Percentiles rank a stretch among this genome's conserved stretches.
Evolutionary conservation across 305 asterid genomes (phyloP).

Genomic region (Euphrasia arctica): DNA sequence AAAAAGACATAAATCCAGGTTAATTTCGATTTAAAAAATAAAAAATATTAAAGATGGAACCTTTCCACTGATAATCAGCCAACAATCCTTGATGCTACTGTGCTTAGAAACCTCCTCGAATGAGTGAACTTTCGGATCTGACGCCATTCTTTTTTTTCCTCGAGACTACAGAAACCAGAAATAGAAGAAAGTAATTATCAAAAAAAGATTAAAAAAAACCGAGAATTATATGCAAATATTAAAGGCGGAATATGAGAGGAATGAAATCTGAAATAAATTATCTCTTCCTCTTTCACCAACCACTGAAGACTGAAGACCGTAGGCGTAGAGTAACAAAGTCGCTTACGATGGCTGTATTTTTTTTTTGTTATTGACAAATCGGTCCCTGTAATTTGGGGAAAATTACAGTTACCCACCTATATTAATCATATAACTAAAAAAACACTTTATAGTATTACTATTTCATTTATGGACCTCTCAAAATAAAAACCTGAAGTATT

Average conservation of each 20-base stretch:
- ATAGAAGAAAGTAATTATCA: neutral
- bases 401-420: slow-evolving; percentile 3
- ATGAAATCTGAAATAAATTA: slow-evolving; percentile 4
- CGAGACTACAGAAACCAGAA: neutral
- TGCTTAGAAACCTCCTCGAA: slow-evolving; percentile 75
- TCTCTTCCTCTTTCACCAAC: neutral
- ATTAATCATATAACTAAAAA: neutral
- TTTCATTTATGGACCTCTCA: too few species aligned
- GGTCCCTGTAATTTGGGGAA: neutral
- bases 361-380: neutral
- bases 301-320: too few species aligned
- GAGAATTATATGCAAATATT: neutral
- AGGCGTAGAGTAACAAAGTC: too few species aligned
- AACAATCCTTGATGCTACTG: slow-evolving; percentile 68
- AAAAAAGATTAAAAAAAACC: neutral
- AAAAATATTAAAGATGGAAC: slow-evolving; percentile 26
- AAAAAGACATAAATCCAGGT: slow-evolving; percentile 6
- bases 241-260: slow-evolving; percentile 8
- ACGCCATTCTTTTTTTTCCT: slow-evolving; percentile 40
- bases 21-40: neutral
- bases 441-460: too few species aligned
- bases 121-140: slow-evolving; percentile 50
- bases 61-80: slow-evolving; percentile 73
- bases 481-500: too few species aligned
- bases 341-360: too few species aligned